Conservation (phyloP, 805 yeast genomes). For the Cyberlindnera japonica region DNA sequence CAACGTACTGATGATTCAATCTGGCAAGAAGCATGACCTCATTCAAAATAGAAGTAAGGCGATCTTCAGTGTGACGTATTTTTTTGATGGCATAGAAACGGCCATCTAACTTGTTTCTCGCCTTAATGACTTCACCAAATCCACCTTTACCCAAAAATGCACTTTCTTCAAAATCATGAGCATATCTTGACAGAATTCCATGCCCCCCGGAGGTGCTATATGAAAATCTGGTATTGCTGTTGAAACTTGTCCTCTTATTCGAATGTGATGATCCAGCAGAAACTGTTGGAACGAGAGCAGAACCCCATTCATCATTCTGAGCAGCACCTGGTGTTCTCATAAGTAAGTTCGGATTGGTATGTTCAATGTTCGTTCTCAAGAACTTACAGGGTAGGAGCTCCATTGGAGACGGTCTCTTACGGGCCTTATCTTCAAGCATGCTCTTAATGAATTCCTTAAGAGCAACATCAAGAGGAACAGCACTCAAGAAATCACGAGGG, state of each 20-base stretch:
- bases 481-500: slow-evolving; percentile 59
- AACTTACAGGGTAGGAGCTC: slow-evolving; percentile 84
- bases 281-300: slow-evolving; percentile 22
- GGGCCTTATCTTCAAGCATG: slow-evolving; percentile 61
- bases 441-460: slow-evolving; percentile 62
- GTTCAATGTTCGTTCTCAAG: slow-evolving; percentile 65
- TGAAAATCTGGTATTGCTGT: slow-evolving; percentile 35
- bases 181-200: slow-evolving; percentile 60
- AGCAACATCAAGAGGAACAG: slow-evolving; percentile 46
- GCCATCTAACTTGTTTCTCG: slow-evolving; percentile 89
- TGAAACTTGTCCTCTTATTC: slow-evolving; percentile 36
- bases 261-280: slow-evolving; percentile 28
- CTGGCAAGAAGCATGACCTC: slow-evolving; percentile 92
- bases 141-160: slow-evolving; percentile 92
- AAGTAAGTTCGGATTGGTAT: slow-evolving; percentile 27
- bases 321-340: slow-evolving; percentile 12
- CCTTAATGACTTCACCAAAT: slow-evolving; percentile 98
- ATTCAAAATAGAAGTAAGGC: slow-evolving; percentile 74
- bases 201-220: slow-evolving; percentile 24
- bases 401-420: slow-evolving; percentile 76
- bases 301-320: slow-evolving; percentile 17
- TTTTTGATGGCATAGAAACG: slow-evolving; percentile 93
- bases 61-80: slow-evolving; percentile 76
- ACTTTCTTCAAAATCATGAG: slow-evolving; percentile 91
- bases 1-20: slow-evolving; percentile 92